Evolutionary conservation across 257 asterid species (phyloP), one percentile per base, ranked within the genome.

Genomic region (Ilex aquifolium): DNA sequence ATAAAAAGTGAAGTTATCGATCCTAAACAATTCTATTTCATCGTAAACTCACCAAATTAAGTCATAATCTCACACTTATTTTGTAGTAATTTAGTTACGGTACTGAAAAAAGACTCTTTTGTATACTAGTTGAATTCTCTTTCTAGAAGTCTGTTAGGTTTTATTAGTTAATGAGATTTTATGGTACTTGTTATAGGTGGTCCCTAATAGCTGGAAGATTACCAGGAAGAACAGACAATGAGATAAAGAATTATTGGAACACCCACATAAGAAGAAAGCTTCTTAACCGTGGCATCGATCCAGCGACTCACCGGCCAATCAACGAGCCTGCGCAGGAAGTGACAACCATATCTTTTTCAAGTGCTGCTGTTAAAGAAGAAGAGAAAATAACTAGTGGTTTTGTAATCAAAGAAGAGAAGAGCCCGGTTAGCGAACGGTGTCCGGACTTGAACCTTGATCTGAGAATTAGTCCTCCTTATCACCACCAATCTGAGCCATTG

Each of bases 211-310:
- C 57, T 21, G 57, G 57, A 17, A 53, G 57, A 53, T 53, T 53
- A 53, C 57, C 57, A 14, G 57, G 57, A 53, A 53, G 57, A 53
- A 53, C 57, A 53, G 57, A 53, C 15, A 53, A 53, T 53, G 57
- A 53, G 57, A 53, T 53, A 53, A 53, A 53, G 30, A 53, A 53
- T 53, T 53, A 53, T 27, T 53, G 57, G 57, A 53, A 53, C 57
- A 53, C 30, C 10, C 57, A 53, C 3, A 53, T 53, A n/a, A 53
- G 57, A 53, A 53, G 57, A 21, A 53, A 53, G 11, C 57, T 53
- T 21, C 8, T 53, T 3, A 17, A 5, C 30, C 27, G 57, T 4
- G 57, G 57, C 11, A 53, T 53, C 30, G 57, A 53, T 17, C 57
- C 57, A 2, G 29, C 30, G 30, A 53, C 57, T 2, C 57, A 53